Base-by-base conservation (phyloP, 768 basidiomycete species). In the Porphyrellus cyaneotinctus region DNA sequence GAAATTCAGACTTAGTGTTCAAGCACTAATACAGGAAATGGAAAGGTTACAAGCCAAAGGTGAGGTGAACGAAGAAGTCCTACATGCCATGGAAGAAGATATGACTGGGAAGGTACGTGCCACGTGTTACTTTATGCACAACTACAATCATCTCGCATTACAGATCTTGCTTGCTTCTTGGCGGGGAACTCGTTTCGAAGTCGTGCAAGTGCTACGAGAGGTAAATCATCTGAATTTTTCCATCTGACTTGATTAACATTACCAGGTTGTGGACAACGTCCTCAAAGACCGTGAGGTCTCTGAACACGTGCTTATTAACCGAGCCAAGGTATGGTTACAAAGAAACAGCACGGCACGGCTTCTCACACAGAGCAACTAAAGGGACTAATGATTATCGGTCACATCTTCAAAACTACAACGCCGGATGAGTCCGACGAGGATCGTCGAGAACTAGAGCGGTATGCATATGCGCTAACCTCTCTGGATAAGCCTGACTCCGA, bases 181-280 rank as follows among this genome's bases (percentile, higher is more conserved):
- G 97, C 85, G 94, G 52, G 97, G 95, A 14, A 95, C 95, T 4
- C 84, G 95, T 47, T 83, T 97, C 65, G 97, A 99, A 72, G 93
- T 98, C 37, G 81, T 88, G 20, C 88, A 92, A 62, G 92, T 97
- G 14, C 76, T 95, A 43, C 81, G 92, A 46, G 85, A 91, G 76
- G 82, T 75, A 42, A 44, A 62, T 31, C 26, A 28, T 28, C 26
- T 28, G 26, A 8, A 18, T 30, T 41, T 30, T 22, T 52, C 13
- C 35, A 15, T 22, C 26, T n/a, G 20, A 20, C 31, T 43, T 47
- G 32, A 55, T 41, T 14, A 11, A 39, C 26, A 48, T 24, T 12
- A 35, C 35, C 63, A 85, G 77, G 90, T 90, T 24, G 81, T 89
- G 41, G 93, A 95, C 51, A 81, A 84, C 52, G 93, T 93, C 10